Percentiles rank a stretch among this genome's conserved stretches.
Evolutionary conservation across 352 stramenopile species (phyloP).

Genomic region (Phytopythium chamaehyphon): DNA sequence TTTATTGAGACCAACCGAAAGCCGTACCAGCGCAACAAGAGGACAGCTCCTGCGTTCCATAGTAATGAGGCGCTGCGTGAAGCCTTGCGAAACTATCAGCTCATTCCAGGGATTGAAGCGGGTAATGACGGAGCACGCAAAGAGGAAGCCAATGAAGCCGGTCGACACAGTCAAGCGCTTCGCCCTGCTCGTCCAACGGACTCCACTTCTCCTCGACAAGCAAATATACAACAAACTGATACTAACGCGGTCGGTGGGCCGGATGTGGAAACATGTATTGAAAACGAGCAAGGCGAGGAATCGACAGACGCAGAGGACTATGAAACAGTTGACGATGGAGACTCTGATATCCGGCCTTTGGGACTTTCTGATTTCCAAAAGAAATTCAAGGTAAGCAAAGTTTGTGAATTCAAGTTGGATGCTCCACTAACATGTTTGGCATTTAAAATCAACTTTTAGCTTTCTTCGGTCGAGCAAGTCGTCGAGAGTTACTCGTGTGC

Average conservation of each 20-base stretch:
- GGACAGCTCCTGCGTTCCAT: conserved; percentile 39
- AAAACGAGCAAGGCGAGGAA: conserved; percentile 8
- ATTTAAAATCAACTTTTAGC: no score
- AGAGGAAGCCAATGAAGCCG: not conserved
- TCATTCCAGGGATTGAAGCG: conserved; percentile 1
- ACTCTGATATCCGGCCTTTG: conserved; percentile 31
- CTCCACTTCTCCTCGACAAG: not conserved
- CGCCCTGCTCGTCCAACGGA: not conserved
- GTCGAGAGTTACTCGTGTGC: conserved; percentile 84
- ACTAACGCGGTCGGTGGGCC: not conserved
- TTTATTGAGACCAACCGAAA: conserved; percentile 57
- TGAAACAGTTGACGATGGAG: conserved; percentile 4
- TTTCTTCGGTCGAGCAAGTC: conserved; percentile 69
- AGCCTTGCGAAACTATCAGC: conserved; percentile 47
- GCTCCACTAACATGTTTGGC: no score
- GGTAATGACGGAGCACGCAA: not conserved
- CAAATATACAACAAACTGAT: not conserved
- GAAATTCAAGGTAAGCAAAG: conserved; percentile 62
- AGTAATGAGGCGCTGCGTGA: conserved; percentile 48
- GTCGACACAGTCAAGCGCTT: not conserved
- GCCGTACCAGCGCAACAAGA: conserved; percentile 40
- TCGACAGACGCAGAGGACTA: conserved; percentile 34
- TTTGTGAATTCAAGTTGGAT: no score
- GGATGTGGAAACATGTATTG: not conserved
- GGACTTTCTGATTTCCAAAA: conserved; percentile 74